These are phyloP conservation scores for Aspergillus aculeatinus DNA, from an alignment of 2,329 filamentous ascomycete genomes.

Conservation along the genomic window DNA sequence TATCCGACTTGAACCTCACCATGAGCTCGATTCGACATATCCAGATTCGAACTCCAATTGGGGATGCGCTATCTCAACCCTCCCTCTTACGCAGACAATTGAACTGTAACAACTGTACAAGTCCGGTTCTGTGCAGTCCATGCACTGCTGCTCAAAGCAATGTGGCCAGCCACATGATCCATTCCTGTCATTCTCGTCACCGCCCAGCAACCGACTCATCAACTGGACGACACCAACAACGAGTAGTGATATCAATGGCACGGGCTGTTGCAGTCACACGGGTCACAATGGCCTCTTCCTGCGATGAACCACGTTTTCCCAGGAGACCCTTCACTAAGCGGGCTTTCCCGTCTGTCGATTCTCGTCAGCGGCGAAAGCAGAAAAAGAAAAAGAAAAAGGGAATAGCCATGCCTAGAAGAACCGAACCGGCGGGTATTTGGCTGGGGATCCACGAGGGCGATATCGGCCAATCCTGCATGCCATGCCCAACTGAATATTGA, in stretches of 20 bases:
- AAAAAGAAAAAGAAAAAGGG: constrained; percentile 6
- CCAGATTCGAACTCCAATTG: neutral
- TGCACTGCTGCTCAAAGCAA: neutral
- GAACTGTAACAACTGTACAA: neutral
- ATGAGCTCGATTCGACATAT: neutral
- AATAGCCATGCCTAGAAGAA: neutral
- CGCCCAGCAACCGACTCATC: neutral
- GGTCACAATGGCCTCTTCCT: neutral
- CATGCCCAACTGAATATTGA: constrained; percentile 5
- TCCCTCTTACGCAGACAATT: neutral
- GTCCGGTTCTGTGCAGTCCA: neutral
- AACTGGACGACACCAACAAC: neutral
- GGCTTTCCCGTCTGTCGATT: constrained; percentile 16
- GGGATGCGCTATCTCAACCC: neutral
- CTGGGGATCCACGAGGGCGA: constrained; percentile 21
- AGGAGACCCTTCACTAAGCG: constrained; percentile 15
- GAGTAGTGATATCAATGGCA: neutral
- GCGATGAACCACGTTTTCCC: constrained; percentile 11
- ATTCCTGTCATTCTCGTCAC: neutral
- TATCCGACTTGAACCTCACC: neutral
- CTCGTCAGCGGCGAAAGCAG: constrained; percentile 5
- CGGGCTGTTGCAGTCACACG: neutral
- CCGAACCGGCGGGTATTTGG: constrained; percentile 1
- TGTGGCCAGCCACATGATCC: neutral
- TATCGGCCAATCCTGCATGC: constrained; percentile 26